A percentile compares a stretch with the other conserved stretches of the same genome.
Conservation (phyloP, 345 rosid species). For the Populus davidiana region DNA sequence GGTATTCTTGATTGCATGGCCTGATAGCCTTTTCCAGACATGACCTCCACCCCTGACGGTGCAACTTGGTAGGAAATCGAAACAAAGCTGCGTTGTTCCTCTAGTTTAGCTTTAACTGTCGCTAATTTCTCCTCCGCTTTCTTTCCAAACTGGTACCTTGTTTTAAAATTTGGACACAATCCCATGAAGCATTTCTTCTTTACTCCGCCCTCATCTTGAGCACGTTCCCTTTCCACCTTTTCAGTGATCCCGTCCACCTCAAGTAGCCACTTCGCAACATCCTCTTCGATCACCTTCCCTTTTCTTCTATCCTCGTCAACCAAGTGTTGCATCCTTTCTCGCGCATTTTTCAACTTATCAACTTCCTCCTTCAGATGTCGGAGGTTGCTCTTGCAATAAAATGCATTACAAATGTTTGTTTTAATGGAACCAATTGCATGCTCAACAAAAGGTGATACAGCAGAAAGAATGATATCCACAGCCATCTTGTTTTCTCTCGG, state of each 20-base stretch:
- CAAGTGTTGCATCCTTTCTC: not conserved
- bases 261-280: constrained; percentile 6
- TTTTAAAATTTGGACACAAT: constrained; percentile 4
- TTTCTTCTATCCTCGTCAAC: not conserved
- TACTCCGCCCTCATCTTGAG: not conserved
- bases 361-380: constrained; percentile 8
- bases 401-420: too few species aligned
- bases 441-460: too few species aligned
- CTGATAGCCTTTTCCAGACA: not conserved
- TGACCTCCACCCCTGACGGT: not conserved
- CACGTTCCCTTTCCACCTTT: not conserved
- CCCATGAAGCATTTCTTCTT: not conserved
- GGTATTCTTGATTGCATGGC: constrained; percentile 1
- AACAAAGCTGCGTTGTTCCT: not conserved
- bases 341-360: not conserved
- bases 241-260: not conserved
- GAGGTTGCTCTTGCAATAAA: constrained; percentile 8
- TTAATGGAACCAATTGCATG: too few species aligned
- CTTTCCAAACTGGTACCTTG: constrained; percentile 1
- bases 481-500: too few species aligned
- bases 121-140: not conserved
- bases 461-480: too few species aligned
- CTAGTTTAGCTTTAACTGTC: not conserved
- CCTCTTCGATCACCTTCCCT: not conserved
- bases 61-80: not conserved